These are phyloP conservation scores for Plectosphaerella sp. DNA, from an alignment of 2,329 filamentous ascomycete species.

Conservation along the genomic window DNA sequence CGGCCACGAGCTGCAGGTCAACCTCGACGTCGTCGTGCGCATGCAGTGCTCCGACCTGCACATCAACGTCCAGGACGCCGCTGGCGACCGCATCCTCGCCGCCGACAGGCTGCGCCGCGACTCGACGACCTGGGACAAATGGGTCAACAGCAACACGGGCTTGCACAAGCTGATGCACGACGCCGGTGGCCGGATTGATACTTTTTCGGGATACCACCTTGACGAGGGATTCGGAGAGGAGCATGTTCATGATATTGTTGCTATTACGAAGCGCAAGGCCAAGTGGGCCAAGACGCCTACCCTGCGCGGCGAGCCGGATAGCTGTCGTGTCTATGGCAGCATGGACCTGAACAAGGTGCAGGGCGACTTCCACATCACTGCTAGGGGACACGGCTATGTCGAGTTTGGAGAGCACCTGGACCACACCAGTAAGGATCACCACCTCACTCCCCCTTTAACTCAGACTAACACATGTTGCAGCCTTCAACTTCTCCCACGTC, in stretches of 20 bases:
- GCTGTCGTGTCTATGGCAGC: slow-evolving; percentile 85
- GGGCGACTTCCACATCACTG: slow-evolving; percentile 97
- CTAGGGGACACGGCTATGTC: slow-evolving; percentile 89
- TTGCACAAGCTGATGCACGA: slow-evolving; percentile 57
- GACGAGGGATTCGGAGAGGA: slow-evolving; percentile 72
- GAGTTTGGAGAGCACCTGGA: slow-evolving; percentile 77
- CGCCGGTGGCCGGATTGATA: slow-evolving; percentile 47
- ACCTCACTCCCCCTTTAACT: neutral
- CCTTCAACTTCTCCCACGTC: slow-evolving; percentile 97
- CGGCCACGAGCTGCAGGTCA: slow-evolving; percentile 84
- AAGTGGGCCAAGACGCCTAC: slow-evolving; percentile 74
- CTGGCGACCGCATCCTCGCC: slow-evolving; percentile 86
- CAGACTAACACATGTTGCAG: slow-evolving; percentile 34
- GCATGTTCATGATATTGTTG: slow-evolving; percentile 88
- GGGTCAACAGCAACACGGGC: slow-evolving; percentile 66
- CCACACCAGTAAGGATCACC: slow-evolving; percentile 60
- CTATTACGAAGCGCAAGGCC: slow-evolving; percentile 57
- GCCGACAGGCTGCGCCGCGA: slow-evolving; percentile 70
- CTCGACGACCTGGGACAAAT: slow-evolving; percentile 74
- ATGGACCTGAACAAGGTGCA: slow-evolving; percentile 95
- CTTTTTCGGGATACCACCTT: slow-evolving; percentile 56
- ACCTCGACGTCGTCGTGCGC: slow-evolving; percentile 84
- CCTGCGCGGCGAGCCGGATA: slow-evolving; percentile 57
- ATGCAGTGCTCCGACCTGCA: slow-evolving; percentile 90
- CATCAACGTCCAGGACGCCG: slow-evolving; percentile 94